These are phyloP conservation scores for Mortierella antarctica DNA, from an alignment of 192 early-diverging fungal genomes.

Conservation along the genomic window DNA sequence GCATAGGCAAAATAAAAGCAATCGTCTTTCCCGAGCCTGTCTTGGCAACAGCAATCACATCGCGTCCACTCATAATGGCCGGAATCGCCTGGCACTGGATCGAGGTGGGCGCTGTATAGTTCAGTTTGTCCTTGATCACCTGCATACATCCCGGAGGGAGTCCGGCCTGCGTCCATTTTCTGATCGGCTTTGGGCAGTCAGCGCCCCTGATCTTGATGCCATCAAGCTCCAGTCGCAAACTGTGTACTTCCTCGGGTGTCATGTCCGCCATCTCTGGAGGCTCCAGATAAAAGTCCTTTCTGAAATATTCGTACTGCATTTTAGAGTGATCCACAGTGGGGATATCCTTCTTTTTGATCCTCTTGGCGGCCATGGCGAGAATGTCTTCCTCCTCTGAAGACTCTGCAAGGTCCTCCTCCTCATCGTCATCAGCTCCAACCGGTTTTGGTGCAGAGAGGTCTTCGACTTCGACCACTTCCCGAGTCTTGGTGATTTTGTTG, in stretches of 20 bases:
- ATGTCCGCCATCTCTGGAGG: conserved; percentile 88
- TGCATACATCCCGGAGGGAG: conserved; percentile 83
- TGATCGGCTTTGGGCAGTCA: conserved; percentile 92
- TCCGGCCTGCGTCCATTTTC: conserved; percentile 96
- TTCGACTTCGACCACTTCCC: conserved; percentile 9
- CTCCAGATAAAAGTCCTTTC: conserved; percentile 96
- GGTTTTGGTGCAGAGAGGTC: conserved; percentile 15
- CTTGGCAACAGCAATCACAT: conserved; percentile 96
- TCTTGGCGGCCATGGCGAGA: conserved; percentile 83
- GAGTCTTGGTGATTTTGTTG: conserved; percentile 31
- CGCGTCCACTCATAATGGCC: conserved; percentile 94
- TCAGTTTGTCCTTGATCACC: conserved; percentile 80
- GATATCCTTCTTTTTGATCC: conserved; percentile 92
- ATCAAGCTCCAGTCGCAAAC: conserved; percentile 85
- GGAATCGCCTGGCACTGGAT: conserved; percentile 96
- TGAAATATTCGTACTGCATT: conserved; percentile 88
- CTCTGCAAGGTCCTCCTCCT: conserved; percentile 63
- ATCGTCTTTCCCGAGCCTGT: conserved; percentile 96
- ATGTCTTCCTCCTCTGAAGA: conserved; percentile 77
- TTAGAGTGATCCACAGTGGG: conserved; percentile 86
- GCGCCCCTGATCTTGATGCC: conserved; percentile 93
- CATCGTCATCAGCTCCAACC: conserved; percentile 49
- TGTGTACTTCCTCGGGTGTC: conserved; percentile 86
- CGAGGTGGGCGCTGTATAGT: conserved; percentile 87
- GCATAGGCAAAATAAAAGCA: conserved; percentile 94